Conservation (phyloP, 768 basidiomycete genomes). For the Dictyophora rubrovolvata region DNA sequence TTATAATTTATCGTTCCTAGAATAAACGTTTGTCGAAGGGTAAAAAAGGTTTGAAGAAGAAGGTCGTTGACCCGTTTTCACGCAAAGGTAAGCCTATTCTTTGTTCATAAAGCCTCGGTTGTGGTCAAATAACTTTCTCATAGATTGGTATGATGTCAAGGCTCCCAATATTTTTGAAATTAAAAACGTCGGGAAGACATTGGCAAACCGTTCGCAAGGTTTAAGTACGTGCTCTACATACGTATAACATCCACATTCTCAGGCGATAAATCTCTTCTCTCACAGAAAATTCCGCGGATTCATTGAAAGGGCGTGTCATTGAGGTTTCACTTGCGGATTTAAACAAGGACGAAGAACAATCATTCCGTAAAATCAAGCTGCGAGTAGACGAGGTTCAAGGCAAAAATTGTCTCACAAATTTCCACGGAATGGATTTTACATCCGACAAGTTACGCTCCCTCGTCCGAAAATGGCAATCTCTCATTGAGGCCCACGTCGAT, state of each 20-base stretch:
- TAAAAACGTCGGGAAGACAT: conserved; percentile 95
- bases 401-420: conserved; percentile 99
- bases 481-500: conserved; percentile 98
- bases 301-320: conserved; percentile 90
- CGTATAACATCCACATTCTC: not conserved
- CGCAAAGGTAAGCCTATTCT: conserved; percentile 69
- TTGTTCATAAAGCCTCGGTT: not conserved
- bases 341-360: conserved; percentile 99
- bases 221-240: conserved; percentile 59
- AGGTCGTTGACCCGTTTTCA: conserved; percentile 99
- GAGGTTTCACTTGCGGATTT: conserved; percentile 96
- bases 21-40: conserved; percentile 98
- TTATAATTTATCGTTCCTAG: conserved; percentile 28
- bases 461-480: conserved; percentile 99
- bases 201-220: conserved; percentile 96
- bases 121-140: not conserved
- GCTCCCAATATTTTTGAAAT: conserved; percentile 97
- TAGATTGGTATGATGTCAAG: conserved; percentile 99
- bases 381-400: conserved; percentile 94
- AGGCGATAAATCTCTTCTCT: conserved; percentile 10
- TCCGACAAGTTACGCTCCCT: conserved; percentile 99
- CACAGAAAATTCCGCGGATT: conserved; percentile 96
- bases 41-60: conserved; percentile 99
- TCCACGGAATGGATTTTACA: conserved; percentile 99
- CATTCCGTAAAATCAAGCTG: conserved; percentile 99